These are phyloP conservation scores for Neopestalotiopsis clavispora DNA, from an alignment of 2,329 filamentous ascomycete genomes.

Conservation along the genomic window DNA sequence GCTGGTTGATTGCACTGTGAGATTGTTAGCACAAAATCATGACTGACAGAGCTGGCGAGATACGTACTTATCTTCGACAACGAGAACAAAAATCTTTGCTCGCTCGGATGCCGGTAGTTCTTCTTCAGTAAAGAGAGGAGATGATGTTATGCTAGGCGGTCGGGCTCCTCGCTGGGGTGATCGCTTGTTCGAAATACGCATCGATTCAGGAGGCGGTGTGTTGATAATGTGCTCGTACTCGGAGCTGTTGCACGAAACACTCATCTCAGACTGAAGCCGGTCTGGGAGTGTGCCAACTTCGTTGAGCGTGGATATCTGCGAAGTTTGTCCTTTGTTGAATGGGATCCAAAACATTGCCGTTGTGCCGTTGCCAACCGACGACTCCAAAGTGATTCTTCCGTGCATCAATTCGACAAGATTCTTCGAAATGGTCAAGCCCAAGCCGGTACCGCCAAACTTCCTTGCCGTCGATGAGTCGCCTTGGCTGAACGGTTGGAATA, in stretches of 20 bases:
- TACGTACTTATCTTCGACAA: constrained; percentile 81
- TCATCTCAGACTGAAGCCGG: constrained; percentile 66
- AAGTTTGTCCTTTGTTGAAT: constrained; percentile 70
- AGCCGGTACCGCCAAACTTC: constrained; percentile 78
- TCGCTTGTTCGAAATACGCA: constrained; percentile 33
- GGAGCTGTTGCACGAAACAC: constrained; percentile 70
- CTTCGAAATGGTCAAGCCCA: constrained; percentile 82
- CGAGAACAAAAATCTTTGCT: constrained; percentile 69
- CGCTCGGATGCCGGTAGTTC: constrained; percentile 63
- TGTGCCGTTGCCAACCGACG: constrained; percentile 69
- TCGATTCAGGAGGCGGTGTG: constrained; percentile 44
- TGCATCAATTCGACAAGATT: constrained; percentile 81
- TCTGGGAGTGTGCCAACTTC: constrained; percentile 70
- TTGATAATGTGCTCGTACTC: constrained; percentile 58
- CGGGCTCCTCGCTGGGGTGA: constrained; percentile 35
- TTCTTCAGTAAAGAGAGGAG: constrained; percentile 38
- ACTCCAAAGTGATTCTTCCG: constrained; percentile 74
- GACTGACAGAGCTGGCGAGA: background rate
- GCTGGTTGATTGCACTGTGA: constrained; percentile 68
- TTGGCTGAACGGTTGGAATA: constrained; percentile 84
- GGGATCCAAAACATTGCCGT: constrained; percentile 79
- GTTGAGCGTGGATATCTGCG: constrained; percentile 54
- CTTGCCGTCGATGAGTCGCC: constrained; percentile 80
- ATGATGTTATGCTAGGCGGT: constrained; percentile 39
- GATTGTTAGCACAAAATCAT: constrained; percentile 20